A percentile compares a stretch with the other conserved stretches of the same genome.
Evolutionary conservation across 2,329 filamentous ascomycete species (phyloP).

Genomic region (Apiospora saccharicola): DNA sequence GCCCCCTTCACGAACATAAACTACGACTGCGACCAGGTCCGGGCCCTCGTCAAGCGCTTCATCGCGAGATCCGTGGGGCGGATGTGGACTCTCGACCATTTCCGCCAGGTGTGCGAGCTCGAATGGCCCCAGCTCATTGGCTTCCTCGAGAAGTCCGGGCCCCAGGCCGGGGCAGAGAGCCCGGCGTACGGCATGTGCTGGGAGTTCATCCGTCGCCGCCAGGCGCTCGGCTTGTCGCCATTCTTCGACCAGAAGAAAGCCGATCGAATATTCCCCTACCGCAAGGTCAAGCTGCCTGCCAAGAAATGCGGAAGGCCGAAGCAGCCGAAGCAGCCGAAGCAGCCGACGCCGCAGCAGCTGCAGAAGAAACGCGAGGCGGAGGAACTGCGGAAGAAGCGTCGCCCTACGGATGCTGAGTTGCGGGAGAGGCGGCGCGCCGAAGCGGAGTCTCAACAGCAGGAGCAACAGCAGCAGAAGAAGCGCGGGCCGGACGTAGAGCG

Average conservation of each 20-base stretch:
- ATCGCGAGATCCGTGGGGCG: too few relatives aligned
- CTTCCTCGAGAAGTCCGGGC: not conserved
- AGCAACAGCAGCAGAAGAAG: not conserved
- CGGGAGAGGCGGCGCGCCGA: too few relatives aligned
- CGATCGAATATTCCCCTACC: not conserved
- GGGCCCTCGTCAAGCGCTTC: not conserved
- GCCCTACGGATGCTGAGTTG: too few relatives aligned
- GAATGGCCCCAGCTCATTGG: not conserved
- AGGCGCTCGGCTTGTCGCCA: not conserved
- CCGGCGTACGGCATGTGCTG: constrained; percentile 2
- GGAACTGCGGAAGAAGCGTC: too few relatives aligned
- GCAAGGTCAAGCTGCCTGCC: not conserved
- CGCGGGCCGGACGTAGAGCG: not conserved
- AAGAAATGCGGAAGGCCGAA: not conserved
- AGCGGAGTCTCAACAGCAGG: too few relatives aligned
- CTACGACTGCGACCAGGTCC: constrained; percentile 22
- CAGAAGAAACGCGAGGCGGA: too few relatives aligned
- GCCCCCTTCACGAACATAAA: not conserved
- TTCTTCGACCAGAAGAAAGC: not conserved
- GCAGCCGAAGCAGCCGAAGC: not conserved
- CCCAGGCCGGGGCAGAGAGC: not conserved
- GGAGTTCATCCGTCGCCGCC: not conserved
- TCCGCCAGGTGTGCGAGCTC: not conserved
- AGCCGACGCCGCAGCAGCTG: too few relatives aligned
- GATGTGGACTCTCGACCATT: not conserved